phyloP scores from a whole-genome alignment of 2,329 filamentous ascomycete species.

The Rhytidhysteron rufulum region DNA sequence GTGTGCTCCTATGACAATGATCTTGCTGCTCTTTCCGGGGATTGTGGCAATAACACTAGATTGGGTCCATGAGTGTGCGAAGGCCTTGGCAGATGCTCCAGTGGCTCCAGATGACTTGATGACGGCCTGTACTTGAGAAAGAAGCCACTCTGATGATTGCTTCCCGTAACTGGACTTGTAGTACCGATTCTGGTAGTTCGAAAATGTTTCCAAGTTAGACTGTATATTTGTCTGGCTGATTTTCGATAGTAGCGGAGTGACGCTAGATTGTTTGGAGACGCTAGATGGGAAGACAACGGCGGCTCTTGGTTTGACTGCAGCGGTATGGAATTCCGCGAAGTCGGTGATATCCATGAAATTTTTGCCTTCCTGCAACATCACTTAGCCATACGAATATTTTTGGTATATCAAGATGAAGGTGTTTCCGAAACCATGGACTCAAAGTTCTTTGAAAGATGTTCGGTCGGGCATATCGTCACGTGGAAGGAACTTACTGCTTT shows the following conservation, averaged over 20 bases:
- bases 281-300: constrained; percentile 43
- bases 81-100: constrained; percentile 67
- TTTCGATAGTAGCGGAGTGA: constrained; percentile 63
- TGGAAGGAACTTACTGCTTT: constrained; percentile 61
- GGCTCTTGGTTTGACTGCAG: constrained; percentile 43
- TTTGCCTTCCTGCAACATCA: constrained; percentile 62
- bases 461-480: not conserved
- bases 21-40: constrained; percentile 78
- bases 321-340: constrained; percentile 62
- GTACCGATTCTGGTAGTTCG: constrained; percentile 76
- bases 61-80: constrained; percentile 83
- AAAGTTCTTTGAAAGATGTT: not conserved
- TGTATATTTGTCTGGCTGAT: constrained; percentile 75
- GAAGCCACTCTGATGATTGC: constrained; percentile 84
- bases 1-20: constrained; percentile 84
- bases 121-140: constrained; percentile 69
- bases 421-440: not conserved
- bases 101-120: constrained; percentile 66
- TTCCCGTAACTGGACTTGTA: constrained; percentile 75
- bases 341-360: constrained; percentile 96
- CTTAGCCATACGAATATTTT: constrained; percentile 18
- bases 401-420: too few relatives aligned
- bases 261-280: constrained; percentile 65
- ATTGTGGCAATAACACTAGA: constrained; percentile 89
- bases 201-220: constrained; percentile 72